Percentiles rank a stretch among this genome's conserved stretches.
Evolutionary conservation across 2,329 filamentous ascomycete species (phyloP).

Genomic region (Parastagonospora avenae): DNA sequence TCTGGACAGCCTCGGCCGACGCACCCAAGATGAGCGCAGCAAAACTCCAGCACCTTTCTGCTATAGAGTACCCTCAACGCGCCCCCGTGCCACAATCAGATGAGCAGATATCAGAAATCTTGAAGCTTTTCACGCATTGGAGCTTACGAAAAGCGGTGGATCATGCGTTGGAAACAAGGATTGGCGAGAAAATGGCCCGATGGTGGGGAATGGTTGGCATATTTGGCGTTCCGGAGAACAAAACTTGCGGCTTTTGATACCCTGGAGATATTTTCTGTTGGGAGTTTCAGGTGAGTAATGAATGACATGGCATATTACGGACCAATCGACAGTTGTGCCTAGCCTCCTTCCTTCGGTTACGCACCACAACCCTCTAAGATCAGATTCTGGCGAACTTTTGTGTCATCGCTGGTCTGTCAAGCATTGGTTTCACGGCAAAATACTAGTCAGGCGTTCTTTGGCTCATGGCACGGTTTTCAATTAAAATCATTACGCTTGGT

Average conservation of each 20-base stretch:
- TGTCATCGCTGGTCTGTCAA: neutral
- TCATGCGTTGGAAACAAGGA: neutral
- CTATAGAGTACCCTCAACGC: slow-evolving; percentile 8
- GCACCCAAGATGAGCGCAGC: slow-evolving; percentile 12
- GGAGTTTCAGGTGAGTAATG: neutral
- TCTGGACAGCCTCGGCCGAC: slow-evolving; percentile 27
- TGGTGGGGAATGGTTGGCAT: slow-evolving; percentile 1
- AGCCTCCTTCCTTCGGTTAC: neutral
- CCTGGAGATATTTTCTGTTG: neutral
- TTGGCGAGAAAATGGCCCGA: neutral
- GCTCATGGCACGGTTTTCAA: neutral
- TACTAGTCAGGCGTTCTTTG: neutral
- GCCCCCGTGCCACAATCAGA: neutral
- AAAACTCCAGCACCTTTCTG: slow-evolving; percentile 12
- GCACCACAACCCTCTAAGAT: neutral
- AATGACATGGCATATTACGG: neutral
- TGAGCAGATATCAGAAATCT: neutral
- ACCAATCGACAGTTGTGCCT: too few species aligned
- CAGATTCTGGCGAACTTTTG: neutral
- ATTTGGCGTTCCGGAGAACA: neutral
- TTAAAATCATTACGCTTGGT: too few species aligned
- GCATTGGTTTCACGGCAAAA: neutral
- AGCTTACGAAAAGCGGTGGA: neutral
- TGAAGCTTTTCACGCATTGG: neutral
- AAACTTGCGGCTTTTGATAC: neutral